Base-by-base conservation (phyloP, 1,284 basidiomycete species). In the Sporisorium exsertum region DNA sequence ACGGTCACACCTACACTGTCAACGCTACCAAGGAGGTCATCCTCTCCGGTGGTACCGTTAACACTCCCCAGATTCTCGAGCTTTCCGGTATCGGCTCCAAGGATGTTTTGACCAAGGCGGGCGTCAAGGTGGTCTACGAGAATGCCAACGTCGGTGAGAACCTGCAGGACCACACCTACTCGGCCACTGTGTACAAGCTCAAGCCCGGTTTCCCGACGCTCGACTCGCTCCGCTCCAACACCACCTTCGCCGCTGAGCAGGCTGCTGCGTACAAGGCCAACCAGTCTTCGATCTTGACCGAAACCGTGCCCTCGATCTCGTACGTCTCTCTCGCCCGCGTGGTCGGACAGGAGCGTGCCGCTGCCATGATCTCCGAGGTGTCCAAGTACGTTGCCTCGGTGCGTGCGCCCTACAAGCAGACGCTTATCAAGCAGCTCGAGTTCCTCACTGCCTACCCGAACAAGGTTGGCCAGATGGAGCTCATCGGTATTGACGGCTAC, bases 41-140 rank as follows among this genome's bases (percentile, higher is more conserved):
- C 53, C 53, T 83, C 43, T 79, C 80, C 5, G 80, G 68, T 45
- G 81, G 81, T 62, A 66, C 78, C 54, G 77, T 78, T 62, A 74
- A 82, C 69, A 80, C 68, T 7, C 88, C 89, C 16, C 75, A 79
- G 67, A 78, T 89, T 3, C 86, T 90, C 5, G 84, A 89, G 69
- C 84, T 89, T 16, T 89, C 88, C 13, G 89, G 89, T 13, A 86
- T 89, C 55, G 89, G 89, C 0, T 86, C 87, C 53, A 66, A 83
- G 33, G 62, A 72, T 9, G 82, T 87, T 2, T 79, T 90, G 4
- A 54, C 79, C 43, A 73, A 79, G 37, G 72, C 87, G 12, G 86
- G 85, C n/a, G 87, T 83, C 61, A 58, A 69, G 59, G 61, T 71
- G 4, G 51, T 77, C 46, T 70, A 81, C 66, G 73, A 81, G 42